Percentiles rank a stretch among this genome's conserved stretches.
Conservation (phyloP, 306 rosid species). For the Carpinus viminea region DNA sequence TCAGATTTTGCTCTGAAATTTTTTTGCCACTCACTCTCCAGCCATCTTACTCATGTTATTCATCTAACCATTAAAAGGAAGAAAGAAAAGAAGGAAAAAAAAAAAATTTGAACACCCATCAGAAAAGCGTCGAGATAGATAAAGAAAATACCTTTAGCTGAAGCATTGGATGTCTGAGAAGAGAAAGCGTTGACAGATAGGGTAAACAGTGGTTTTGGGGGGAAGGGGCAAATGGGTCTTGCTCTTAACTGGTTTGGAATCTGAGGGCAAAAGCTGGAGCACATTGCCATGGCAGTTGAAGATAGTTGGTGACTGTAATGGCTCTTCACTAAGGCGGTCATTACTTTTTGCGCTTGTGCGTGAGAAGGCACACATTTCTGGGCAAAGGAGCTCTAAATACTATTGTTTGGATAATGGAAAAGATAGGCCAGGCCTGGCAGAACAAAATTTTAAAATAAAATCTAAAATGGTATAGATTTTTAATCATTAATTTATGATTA, state of each 20-base stretch:
- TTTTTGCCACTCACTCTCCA: not conserved
- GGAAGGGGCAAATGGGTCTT: conserved; percentile 27
- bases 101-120: not conserved
- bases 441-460: not conserved
- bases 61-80: not conserved
- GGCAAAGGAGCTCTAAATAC: not conserved
- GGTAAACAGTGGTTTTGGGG: conserved; percentile 25
- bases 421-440: not conserved
- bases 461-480: too few species aligned
- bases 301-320: conserved; percentile 32
- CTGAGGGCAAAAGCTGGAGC: conserved; percentile 56
- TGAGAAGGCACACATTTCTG: conserved; percentile 32
- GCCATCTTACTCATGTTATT: not conserved
- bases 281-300: conserved; percentile 61
- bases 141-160: conserved; percentile 35
- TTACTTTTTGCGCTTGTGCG: conserved; percentile 6
- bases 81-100: not conserved
- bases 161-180: conserved; percentile 44
- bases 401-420: conserved; percentile 33
- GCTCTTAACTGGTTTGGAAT: conserved; percentile 43
- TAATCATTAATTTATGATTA: too few species aligned
- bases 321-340: conserved; percentile 37
- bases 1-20: not conserved
- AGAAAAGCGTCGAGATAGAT: not conserved
- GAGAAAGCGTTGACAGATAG: conserved; percentile 45